A percentile compares a stretch with the other conserved stretches of the same genome.
Evolutionary conservation across 1,284 basidiomycete genomes (phyloP).

Genomic region (Ceratobasidium sp.): DNA sequence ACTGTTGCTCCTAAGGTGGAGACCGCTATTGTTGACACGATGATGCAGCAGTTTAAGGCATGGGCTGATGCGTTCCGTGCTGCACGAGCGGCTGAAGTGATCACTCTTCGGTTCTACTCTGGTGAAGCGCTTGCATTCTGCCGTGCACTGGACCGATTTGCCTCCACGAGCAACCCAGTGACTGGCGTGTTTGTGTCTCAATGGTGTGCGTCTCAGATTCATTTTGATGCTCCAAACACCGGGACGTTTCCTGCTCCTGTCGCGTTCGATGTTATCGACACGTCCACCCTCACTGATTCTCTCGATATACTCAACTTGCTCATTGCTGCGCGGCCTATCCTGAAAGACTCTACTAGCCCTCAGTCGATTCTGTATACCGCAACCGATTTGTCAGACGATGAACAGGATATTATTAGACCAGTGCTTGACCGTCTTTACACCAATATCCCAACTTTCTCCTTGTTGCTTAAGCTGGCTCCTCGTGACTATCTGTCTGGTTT

Average conservation of each 20-base stretch:
- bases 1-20: background rate
- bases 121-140: slow-evolving; percentile 33
- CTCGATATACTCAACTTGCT: slow-evolving; percentile 32
- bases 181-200: slow-evolving; percentile 5
- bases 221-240: background rate
- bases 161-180: background rate
- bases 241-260: background rate
- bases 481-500: slow-evolving; percentile 16
- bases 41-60: slow-evolving; percentile 13
- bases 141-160: slow-evolving; percentile 5
- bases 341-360: slow-evolving; percentile 8
- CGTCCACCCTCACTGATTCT: slow-evolving; percentile 30
- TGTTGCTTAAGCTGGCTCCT: slow-evolving; percentile 16
- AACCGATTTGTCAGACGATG: background rate
- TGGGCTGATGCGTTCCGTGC: slow-evolving; percentile 15
- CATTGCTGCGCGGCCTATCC: background rate
- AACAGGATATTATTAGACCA: background rate
- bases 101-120: slow-evolving; percentile 28
- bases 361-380: slow-evolving; percentile 34
- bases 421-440: slow-evolving; percentile 8
- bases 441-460: slow-evolving; percentile 4
- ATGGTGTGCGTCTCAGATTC: slow-evolving; percentile 18
- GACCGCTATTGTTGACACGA: background rate
- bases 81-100: background rate
- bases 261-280: slow-evolving; percentile 40